These are phyloP conservation scores for Eucalyptus rudis DNA, from an alignment of 345 rosid species.

Conservation along the genomic window DNA sequence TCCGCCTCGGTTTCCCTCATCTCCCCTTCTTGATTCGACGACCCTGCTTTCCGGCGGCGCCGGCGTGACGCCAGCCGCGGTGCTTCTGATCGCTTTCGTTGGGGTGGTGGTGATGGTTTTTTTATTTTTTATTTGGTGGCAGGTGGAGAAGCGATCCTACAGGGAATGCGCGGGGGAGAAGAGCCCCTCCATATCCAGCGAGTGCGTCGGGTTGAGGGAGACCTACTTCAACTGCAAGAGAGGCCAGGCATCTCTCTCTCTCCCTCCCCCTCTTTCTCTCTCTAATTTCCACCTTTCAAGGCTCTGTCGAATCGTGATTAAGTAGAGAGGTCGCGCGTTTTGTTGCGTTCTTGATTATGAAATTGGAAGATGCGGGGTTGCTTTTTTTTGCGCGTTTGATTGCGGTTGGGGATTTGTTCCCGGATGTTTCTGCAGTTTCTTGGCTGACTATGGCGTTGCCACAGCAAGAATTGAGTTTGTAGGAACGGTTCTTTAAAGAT, in stretches of 20 bases:
- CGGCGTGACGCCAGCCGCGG: neutral
- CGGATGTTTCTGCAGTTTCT: neutral
- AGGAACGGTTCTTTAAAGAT: neutral
- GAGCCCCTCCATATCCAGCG: conserved; percentile 65
- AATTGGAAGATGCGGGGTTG: neutral
- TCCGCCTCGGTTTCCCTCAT: neutral
- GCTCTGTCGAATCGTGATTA: neutral
- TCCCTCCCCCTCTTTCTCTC: neutral
- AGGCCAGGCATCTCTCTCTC: conserved; percentile 59
- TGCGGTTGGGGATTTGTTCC: neutral
- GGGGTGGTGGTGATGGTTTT: fast-evolving
- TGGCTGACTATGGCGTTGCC: neutral
- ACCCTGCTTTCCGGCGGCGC: neutral
- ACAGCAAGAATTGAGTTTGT: neutral
- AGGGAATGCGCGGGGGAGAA: conserved; percentile 89
- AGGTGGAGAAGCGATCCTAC: conserved; percentile 69
- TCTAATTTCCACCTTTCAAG: neutral
- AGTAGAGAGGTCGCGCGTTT: neutral
- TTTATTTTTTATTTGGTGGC: neutral
- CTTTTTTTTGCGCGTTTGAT: neutral
- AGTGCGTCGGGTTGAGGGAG: conserved; percentile 90
- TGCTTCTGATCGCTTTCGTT: neutral
- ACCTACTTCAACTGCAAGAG: conserved; percentile 98
- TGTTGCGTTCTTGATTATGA: neutral
- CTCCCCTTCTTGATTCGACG: neutral